These are phyloP conservation scores for Fistulinella cinereoalba DNA, from an alignment of 1,284 basidiomycete species.

Conservation along the genomic window DNA sequence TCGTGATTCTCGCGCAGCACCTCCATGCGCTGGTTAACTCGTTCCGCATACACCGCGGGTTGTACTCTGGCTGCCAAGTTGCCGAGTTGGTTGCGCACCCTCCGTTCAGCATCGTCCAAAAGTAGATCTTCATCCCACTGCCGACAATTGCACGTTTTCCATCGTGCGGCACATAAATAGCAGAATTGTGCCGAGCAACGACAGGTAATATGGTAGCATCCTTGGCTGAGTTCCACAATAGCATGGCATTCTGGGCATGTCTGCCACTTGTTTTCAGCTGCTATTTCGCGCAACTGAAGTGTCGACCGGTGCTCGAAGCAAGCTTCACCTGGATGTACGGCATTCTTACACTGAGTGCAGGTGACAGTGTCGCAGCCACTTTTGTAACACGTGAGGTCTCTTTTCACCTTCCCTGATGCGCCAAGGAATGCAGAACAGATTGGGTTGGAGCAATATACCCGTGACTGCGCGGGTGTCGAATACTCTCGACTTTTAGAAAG, in stretches of 20 bases:
- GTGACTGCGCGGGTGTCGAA: constrained; percentile 26
- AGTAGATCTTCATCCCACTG: constrained; percentile 41
- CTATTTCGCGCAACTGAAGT: constrained; percentile 32
- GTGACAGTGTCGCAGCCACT: constrained; percentile 27
- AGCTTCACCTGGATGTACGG: constrained; percentile 16
- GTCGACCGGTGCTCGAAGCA: constrained; percentile 23
- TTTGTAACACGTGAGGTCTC: constrained; percentile 11
- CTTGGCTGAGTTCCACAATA: constrained; percentile 41
- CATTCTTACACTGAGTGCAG: constrained; percentile 35
- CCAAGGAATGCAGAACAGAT: constrained; percentile 42
- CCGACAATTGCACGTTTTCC: constrained; percentile 40
- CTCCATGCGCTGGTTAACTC: constrained; percentile 18
- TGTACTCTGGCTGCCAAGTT: constrained; percentile 5
- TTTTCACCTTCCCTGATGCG: constrained; percentile 10
- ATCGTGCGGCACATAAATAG: constrained; percentile 40
- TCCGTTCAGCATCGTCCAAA: constrained; percentile 32
- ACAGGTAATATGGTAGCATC: constrained; percentile 47
- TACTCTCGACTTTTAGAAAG: constrained; percentile 31
- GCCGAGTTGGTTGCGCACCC: constrained; percentile 28
- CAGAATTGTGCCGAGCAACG: constrained; percentile 44
- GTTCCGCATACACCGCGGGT: constrained; percentile 16
- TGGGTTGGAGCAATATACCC: constrained; percentile 43
- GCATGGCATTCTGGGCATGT: constrained; percentile 42
- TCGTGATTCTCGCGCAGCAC: constrained; percentile 32
- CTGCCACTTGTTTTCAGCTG: constrained; percentile 36